Conservation (phyloP, 192 early-diverging fungal species). For the Umbelopsis isabellina region DNA sequence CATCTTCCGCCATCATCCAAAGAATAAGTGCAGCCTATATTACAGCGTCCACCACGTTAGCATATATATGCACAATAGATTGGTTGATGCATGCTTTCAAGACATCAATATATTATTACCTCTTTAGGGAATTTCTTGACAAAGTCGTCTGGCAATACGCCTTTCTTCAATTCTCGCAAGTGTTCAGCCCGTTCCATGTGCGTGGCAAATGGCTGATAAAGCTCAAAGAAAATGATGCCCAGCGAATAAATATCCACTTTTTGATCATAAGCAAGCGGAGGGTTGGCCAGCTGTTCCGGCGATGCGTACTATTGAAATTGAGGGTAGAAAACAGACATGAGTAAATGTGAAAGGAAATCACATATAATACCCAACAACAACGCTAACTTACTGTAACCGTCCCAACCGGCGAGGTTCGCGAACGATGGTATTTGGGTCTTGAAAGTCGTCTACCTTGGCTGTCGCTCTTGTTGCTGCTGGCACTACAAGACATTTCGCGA, state of each 20-base stretch:
- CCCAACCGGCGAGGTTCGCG: slow-evolving; percentile 68
- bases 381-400: slow-evolving; percentile 64
- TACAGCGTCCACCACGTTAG: not conserved
- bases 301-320: too few species aligned
- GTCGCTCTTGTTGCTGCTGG: not conserved
- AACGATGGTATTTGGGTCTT: not conserved
- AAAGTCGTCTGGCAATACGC: slow-evolving; percentile 73
- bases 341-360: not conserved
- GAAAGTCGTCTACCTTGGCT: not conserved
- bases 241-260: slow-evolving; percentile 94
- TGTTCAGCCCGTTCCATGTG: slow-evolving; percentile 87
- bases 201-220: slow-evolving; percentile 87
- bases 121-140: slow-evolving; percentile 72
- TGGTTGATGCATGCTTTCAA: slow-evolving; percentile 12
- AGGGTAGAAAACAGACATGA: not conserved
- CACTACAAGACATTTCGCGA: slow-evolving; percentile 6
- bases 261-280: slow-evolving; percentile 62
- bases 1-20: slow-evolving; percentile 81
- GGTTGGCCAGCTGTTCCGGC: slow-evolving; percentile 74
- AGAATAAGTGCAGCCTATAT: slow-evolving; percentile 75
- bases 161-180: slow-evolving; percentile 65
- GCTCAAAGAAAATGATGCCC: slow-evolving; percentile 96
- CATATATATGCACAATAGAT: slow-evolving; percentile 10
- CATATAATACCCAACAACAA: not conserved
- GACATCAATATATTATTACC: slow-evolving; percentile 31